These are phyloP conservation scores for Dalbergia cultrata DNA, from an alignment of 306 rosid species.

Conservation along the genomic window DNA sequence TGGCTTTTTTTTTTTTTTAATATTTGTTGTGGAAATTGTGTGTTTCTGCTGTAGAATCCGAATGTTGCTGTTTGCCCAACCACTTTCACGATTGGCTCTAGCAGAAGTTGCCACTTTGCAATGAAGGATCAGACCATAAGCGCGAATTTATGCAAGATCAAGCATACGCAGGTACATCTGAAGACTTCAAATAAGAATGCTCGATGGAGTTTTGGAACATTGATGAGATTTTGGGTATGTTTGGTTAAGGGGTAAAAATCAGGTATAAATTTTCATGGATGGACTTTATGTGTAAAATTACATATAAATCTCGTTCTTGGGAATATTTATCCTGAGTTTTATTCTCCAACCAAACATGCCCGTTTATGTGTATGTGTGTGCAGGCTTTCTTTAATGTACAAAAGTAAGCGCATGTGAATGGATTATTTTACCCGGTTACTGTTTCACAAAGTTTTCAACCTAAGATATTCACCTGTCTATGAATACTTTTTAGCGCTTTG, in stretches of 20 bases:
- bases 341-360: too few relatives aligned
- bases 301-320: too few relatives aligned
- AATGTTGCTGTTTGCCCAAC: slow-evolving; percentile 55
- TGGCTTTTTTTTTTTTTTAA: slow-evolving; percentile 25
- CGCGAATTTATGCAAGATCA: slow-evolving; percentile 74
- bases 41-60: slow-evolving; percentile 61
- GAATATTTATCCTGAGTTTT: too few relatives aligned
- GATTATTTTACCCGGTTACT: background rate
- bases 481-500: background rate
- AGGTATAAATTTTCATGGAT: too few relatives aligned
- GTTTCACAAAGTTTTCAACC: background rate
- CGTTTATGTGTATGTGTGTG: background rate
- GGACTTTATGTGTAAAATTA: too few relatives aligned
- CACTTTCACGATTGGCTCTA: slow-evolving; percentile 69
- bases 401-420: background rate
- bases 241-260: too few relatives aligned
- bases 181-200: background rate
- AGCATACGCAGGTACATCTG: slow-evolving; percentile 67
- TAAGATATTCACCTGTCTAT: background rate
- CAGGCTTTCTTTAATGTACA: slow-evolving; percentile 18
- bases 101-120: slow-evolving; percentile 61
- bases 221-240: background rate
- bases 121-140: slow-evolving; percentile 73
- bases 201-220: background rate
- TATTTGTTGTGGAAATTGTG: slow-evolving; percentile 30